Percentiles rank a stretch among this genome's conserved stretches.
Conservation (phyloP, 345 rosid genomes). For the Brassica nigra region DNA sequence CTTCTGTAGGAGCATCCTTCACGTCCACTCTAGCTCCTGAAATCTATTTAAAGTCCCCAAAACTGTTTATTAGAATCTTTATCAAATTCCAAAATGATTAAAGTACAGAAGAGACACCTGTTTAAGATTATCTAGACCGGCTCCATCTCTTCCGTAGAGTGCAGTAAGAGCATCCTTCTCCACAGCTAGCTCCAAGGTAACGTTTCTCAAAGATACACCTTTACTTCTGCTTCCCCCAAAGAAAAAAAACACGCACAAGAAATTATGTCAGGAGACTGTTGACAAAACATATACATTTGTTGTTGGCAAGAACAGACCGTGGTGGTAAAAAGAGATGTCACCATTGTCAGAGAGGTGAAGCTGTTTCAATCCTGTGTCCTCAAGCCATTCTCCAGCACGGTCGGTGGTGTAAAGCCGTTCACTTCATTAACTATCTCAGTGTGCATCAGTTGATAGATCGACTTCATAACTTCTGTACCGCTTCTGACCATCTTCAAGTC, state of each 20-base stretch:
- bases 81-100: neutral
- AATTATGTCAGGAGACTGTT: neutral
- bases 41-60: constrained; percentile 30
- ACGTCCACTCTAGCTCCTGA: constrained; percentile 64
- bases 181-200: constrained; percentile 36
- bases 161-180: constrained; percentile 47
- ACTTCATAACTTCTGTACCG: constrained; percentile 42
- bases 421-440: constrained; percentile 25
- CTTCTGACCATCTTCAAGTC: constrained; percentile 29
- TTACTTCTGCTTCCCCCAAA: constrained; percentile 42
- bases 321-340: constrained; percentile 28
- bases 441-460: constrained; percentile 38
- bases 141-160: constrained; percentile 58
- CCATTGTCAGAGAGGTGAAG: constrained; percentile 37
- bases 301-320: constrained; percentile 21
- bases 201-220: constrained; percentile 35
- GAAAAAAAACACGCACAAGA: neutral
- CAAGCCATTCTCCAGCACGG: constrained; percentile 25
- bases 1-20: constrained; percentile 49
- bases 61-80: neutral
- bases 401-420: constrained; percentile 31
- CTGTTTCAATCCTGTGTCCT: constrained; percentile 31
- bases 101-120: constrained; percentile 43
- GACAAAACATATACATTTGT: neutral
- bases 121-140: constrained; percentile 56